A percentile compares a stretch with the other conserved stretches of the same genome.
phyloP scores from a whole-genome alignment of 495 filamentous ascomycete genomes.

The Aspergillus sclerotioniger region DNA sequence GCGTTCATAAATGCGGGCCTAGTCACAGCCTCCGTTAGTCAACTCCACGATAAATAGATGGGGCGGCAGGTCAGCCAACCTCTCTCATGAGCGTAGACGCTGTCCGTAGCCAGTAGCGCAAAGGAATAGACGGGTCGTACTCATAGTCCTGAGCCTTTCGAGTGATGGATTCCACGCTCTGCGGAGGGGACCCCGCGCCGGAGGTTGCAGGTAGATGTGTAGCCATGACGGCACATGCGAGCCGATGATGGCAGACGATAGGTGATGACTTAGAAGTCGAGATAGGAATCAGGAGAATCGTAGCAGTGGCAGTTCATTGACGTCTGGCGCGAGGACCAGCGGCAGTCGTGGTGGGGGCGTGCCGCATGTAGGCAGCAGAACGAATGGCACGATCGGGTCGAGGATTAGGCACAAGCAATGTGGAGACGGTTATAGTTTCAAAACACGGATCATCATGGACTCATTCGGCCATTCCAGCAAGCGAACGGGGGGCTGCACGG shows the following conservation, averaged over 20 bases:
- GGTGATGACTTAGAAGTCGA: neutral
- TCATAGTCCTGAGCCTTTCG: slow-evolving; percentile 70
- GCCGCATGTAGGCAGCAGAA: slow-evolving; percentile 28
- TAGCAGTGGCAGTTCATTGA: neutral
- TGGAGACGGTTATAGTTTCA: too few species aligned
- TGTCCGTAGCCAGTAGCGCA: slow-evolving; percentile 80
- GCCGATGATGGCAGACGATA: neutral
- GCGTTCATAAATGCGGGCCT: slow-evolving; percentile 76
- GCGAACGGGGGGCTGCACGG: neutral
- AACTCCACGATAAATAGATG: neutral
- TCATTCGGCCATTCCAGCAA: neutral
- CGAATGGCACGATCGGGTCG: too few species aligned
- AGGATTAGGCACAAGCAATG: too few species aligned
- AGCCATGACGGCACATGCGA: slow-evolving; percentile 26
- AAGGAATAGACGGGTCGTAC: slow-evolving; percentile 69
- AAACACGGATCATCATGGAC: too few species aligned
- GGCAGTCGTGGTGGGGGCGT: slow-evolving; percentile 7
- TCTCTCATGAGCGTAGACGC: slow-evolving; percentile 75
- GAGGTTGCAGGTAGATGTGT: slow-evolving; percentile 22
- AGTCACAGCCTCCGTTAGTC: neutral
- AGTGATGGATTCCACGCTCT: slow-evolving; percentile 71
- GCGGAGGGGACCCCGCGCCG: slow-evolving; percentile 44
- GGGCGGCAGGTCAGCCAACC: slow-evolving; percentile 43
- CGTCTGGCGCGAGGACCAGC: neutral
- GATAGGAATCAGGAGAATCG: neutral